phyloP scores from a whole-genome alignment of 2,329 filamentous ascomycete species.

The Colletotrichum euphorbiae region DNA sequence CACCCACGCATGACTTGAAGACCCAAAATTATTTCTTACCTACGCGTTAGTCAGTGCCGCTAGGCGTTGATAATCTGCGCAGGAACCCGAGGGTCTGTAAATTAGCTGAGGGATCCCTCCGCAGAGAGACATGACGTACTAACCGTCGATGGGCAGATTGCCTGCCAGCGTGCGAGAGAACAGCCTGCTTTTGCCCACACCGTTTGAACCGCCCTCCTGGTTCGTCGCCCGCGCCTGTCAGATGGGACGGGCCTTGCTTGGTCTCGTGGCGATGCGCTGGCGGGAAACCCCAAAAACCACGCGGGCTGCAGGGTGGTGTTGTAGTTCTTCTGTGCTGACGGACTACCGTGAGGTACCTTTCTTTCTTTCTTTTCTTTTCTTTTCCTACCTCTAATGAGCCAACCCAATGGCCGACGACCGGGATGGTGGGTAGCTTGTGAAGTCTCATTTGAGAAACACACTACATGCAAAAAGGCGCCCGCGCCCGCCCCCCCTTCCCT shows the following conservation, averaged over 20 bases:
- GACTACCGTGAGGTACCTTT: neutral
- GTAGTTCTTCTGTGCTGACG: slow-evolving; percentile 4
- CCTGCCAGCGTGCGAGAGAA: slow-evolving; percentile 2
- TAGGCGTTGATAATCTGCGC: slow-evolving; percentile 46
- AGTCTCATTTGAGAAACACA: slow-evolving; percentile 5
- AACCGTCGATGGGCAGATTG: slow-evolving; percentile 14
- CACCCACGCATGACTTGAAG: slow-evolving; percentile 31
- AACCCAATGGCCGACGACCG: too few species aligned
- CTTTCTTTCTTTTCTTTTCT: neutral
- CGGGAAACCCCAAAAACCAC: slow-evolving; percentile 8
- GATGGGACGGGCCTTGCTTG: slow-evolving; percentile 37
- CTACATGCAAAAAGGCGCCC: slow-evolving; percentile 2
- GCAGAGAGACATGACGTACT: slow-evolving; percentile 27
- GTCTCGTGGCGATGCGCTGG: slow-evolving; percentile 36
- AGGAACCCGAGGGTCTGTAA: slow-evolving; percentile 45
- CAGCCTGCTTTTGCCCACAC: neutral
- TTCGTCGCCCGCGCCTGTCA: slow-evolving; percentile 24
- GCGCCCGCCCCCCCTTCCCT: neutral
- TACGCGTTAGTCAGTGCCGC: slow-evolving; percentile 7
- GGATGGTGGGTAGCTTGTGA: slow-evolving; percentile 9
- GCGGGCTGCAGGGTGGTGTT: neutral
- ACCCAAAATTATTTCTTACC: neutral
- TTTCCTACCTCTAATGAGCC: neutral
- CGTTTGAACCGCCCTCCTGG: slow-evolving; percentile 15
- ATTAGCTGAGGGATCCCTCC: slow-evolving; percentile 12